phyloP scores from a whole-genome alignment of 805 yeast genomes.

The Lachancea sp. region DNA sequence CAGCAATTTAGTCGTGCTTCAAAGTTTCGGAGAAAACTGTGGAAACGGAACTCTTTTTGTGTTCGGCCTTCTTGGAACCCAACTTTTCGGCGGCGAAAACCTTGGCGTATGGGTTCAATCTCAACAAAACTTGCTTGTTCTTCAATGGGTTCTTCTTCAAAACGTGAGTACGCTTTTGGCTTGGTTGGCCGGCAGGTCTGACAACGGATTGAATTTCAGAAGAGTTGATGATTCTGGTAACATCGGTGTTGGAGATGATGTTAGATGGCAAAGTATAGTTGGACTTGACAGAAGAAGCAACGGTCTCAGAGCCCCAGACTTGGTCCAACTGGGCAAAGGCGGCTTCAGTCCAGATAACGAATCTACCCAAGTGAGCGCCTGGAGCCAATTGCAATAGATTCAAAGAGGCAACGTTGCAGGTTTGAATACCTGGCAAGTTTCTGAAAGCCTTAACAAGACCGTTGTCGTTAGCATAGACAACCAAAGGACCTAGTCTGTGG shows the following conservation, averaged over 20 bases:
- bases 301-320: constrained; percentile 91
- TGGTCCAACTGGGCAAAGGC: constrained; percentile 96
- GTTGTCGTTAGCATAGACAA: constrained; percentile 96
- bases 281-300: constrained; percentile 68
- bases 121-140: constrained; percentile 97
- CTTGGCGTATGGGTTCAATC: constrained; percentile 99
- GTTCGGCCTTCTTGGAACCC: constrained; percentile 73
- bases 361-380: constrained; percentile 99
- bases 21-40: constrained; percentile 63
- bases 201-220: constrained; percentile 97
- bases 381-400: constrained; percentile 98
- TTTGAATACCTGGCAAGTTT: constrained; percentile 99
- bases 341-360: constrained; percentile 98
- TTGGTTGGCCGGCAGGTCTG: constrained; percentile 91
- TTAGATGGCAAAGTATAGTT: constrained; percentile 89
- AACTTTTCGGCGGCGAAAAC: constrained; percentile 88
- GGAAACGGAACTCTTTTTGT: constrained; percentile 61
- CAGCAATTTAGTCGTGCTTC: constrained; percentile 47
- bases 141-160: constrained; percentile 98
- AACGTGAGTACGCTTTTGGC: constrained; percentile 90
- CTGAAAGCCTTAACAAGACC: constrained; percentile 98
- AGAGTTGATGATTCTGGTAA: constrained; percentile 96
- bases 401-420: constrained; percentile 84
- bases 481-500: constrained; percentile 99
- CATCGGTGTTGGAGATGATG: constrained; percentile 93